phyloP scores from a whole-genome alignment of 2,329 filamentous ascomycete species.

The Venturia carpophila region DNA sequence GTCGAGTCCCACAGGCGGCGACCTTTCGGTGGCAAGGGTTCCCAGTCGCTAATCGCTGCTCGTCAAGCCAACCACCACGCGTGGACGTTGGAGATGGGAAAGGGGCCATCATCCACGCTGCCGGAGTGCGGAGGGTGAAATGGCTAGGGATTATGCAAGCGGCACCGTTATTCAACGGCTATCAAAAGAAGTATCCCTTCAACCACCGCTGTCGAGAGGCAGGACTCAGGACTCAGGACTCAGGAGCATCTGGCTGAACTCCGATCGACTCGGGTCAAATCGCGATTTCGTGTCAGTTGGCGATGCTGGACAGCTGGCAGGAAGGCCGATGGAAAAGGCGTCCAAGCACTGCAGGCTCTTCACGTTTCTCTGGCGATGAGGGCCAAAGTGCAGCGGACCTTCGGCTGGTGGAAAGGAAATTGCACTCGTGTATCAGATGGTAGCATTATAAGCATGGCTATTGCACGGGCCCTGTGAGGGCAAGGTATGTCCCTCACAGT shows the following conservation, averaged over 20 bases:
- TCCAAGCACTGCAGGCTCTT: neutral
- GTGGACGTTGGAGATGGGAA: neutral
- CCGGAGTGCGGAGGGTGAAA: neutral
- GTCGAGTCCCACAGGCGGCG: neutral
- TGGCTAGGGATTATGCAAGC: neutral
- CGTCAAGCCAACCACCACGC: neutral
- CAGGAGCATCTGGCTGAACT: too few relatives aligned
- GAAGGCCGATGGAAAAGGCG: neutral
- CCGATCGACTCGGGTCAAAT: neutral
- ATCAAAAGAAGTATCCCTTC: neutral
- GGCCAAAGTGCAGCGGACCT: neutral
- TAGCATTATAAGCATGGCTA: neutral
- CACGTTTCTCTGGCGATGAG: neutral
- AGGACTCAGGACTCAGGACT: neutral
- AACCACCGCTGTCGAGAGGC: neutral
- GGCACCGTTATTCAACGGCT: neutral
- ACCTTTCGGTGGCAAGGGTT: neutral
- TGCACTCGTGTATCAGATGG: neutral
- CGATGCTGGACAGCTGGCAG: neutral
- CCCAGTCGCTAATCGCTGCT: neutral
- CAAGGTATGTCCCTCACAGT: neutral
- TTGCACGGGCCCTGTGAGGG: neutral
- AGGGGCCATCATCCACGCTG: neutral
- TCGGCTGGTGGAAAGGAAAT: conserved; percentile 3
- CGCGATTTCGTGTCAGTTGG: neutral